These are phyloP conservation scores for Mucor saturninus DNA, from an alignment of 371 early-diverging fungal species.

Conservation along the genomic window DNA sequence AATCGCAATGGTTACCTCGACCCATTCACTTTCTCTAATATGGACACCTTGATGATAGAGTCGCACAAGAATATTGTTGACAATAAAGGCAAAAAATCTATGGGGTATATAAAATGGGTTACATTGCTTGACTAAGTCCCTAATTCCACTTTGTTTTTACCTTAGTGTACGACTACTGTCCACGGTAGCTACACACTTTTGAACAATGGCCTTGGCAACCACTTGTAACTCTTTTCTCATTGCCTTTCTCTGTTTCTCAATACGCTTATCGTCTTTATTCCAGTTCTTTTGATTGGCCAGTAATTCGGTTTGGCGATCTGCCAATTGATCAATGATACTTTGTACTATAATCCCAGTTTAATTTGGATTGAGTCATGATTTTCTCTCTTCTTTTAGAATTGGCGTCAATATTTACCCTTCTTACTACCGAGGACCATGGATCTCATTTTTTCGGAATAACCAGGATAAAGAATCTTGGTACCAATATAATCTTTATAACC, in stretches of 20 bases:
- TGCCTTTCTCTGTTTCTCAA: constrained; percentile 40
- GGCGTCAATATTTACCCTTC: constrained; percentile 36
- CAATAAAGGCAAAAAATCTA: constrained; percentile 73
- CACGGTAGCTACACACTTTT: constrained; percentile 73
- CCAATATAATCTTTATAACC: constrained; percentile 83
- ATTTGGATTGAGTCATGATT: no score
- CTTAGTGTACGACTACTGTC: constrained; percentile 66
- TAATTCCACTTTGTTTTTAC: constrained; percentile 32
- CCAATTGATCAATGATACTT: constrained; percentile 46
- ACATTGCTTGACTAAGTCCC: no score
- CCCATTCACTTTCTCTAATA: constrained; percentile 81
- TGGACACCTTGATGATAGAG: constrained; percentile 87
- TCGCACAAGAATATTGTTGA: constrained; percentile 78
- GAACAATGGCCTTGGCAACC: constrained; percentile 65
- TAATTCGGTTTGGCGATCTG: constrained; percentile 50
- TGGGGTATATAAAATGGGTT: background rate
- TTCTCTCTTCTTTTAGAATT: background rate
- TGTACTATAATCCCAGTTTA: constrained; percentile 34
- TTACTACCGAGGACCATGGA: constrained; percentile 55
- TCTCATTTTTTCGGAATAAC: constrained; percentile 67
- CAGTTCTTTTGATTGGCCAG: constrained; percentile 38
- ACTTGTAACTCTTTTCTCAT: constrained; percentile 57
- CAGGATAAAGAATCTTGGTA: constrained; percentile 71
- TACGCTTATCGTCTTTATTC: constrained; percentile 25
- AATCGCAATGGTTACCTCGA: constrained; percentile 56